Base-by-base conservation (phyloP, 1,139 yeast genomes). In the Saccharomyces pastorianus region DNA sequence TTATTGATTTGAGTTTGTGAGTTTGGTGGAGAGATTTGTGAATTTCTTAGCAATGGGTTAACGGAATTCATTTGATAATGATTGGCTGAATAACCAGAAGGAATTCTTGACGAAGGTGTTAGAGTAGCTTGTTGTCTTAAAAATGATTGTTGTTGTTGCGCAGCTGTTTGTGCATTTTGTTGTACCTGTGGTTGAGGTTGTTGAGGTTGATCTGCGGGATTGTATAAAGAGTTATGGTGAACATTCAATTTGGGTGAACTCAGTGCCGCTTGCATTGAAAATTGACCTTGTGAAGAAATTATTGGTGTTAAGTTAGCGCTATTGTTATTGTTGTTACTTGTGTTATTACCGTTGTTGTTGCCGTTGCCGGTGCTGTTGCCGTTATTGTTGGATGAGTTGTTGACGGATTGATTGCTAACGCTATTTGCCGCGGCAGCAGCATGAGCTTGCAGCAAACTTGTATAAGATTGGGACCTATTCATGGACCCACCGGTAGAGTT, bases 401-500 rank as follows among this genome's bases (percentile, higher is more conserved):
- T 34, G 49, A 41, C 48, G 14, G 17, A n/a, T 8, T 26, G 38
- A 11, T 47, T 51, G 27, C 46, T 38, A n/a, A 26, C 17, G 41
- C 46, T 46, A 20, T 38, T 27, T 23, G 52, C 25, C 6, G 56
- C 54, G n/a, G 58, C 58, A 7, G 62, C 62, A 7, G 64, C 62
- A 55, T 68, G 71, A 1, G 70, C 71, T 56, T 68, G 71, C 32
- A 68, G 53, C 53, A 68, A 51, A 52, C 70, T 66, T 8, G 71
- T 67, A 51, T 68, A 68, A 8, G 71, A 67, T 23, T 67, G 70
- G 4, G 71, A 67, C 48, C 66, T 64, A 26, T 66, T 62, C 57
- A 68, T 58, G 6, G 71, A 67, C 2, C 73, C 72, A 50, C 72
- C 73, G 3, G 73, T 70, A 34, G 69, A 67, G 56, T 60, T 64